Evolutionary conservation across 129 eudicot species (phyloP), one percentile per base, ranked within the genome.

Genomic region (Pseudognaphalium luteoalbum): DNA sequence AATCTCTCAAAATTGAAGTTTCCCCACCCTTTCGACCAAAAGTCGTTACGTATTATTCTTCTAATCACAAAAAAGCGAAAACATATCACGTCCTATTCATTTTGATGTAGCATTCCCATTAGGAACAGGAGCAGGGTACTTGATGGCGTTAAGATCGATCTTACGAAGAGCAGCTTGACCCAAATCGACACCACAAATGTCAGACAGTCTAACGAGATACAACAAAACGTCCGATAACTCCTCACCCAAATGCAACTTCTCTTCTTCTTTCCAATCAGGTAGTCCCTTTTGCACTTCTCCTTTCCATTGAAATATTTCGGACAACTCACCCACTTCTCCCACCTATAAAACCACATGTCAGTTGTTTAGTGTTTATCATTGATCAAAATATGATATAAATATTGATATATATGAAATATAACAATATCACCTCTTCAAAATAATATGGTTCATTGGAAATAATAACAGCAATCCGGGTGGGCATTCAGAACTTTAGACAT

Each of bases 221-320:
- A 88, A 83, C 47, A 88, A 76, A 0, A 88, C 92, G 47, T 88
- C 92, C 3, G 89, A 84, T 8, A 87, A 64, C 62, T 87, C 89
- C 56, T 87, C 92, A 3, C 92, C 88, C 1, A 84, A 66, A 58
- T 88, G 92, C 16, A 66, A 66, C 75, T 85, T 88, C 63, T 88
- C 92, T 56, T 78, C 80, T 71, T 88, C 89, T 78, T 78, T 78
- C 92, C 92, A 85, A 17, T 81, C 85, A 2, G 75, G 70, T 3
- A 82, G 65, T 56, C 92, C 92, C 64, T 65, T 83, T 2, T 77
- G 39, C 33, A 88, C 89, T 69, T 88, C 92, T n/a, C 92, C 92
- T 76, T 85, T 88, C 92, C 92, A 88, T 50, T 88, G 92, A 74
- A 88, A 88, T 81, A 88, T 88, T 73, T 88, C 89, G 3, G 89